Conservation (phyloP, 2,329 filamentous ascomycete species). For the Chrysoporthe deuterocubensis region DNA sequence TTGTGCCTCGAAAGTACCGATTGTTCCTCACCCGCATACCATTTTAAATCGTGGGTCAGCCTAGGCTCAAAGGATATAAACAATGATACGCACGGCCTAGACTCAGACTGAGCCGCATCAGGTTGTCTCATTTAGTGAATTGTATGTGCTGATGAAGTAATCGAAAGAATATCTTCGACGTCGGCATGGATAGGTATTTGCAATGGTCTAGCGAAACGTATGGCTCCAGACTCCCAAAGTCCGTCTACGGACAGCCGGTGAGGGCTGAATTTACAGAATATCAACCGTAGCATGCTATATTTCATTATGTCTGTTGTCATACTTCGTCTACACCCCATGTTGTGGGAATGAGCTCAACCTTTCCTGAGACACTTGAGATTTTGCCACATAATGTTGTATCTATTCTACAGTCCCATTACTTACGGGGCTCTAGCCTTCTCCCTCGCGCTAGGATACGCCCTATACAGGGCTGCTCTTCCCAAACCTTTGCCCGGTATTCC, state of each 20-base stretch:
- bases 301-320: not conserved
- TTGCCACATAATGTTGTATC: not conserved
- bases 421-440: not conserved
- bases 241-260: too few relatives aligned
- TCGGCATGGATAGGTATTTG: too few relatives aligned
- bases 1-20: slow-evolving; percentile 11
- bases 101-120: not conserved
- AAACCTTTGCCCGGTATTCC: slow-evolving; percentile 30
- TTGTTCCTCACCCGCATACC: not conserved
- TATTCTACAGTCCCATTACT: not conserved
- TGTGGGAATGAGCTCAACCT: not conserved
- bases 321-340: not conserved
- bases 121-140: not conserved
- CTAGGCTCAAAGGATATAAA: not conserved
- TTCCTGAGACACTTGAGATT: not conserved
- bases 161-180: not conserved
- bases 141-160: not conserved
- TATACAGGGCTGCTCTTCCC: slow-evolving; percentile 27
- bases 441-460: slow-evolving; percentile 5
- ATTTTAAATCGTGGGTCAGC: not conserved
- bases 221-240: not conserved
- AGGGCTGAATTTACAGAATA: not conserved
- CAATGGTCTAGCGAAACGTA: not conserved
- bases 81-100: not conserved
- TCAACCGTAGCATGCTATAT: not conserved